These are phyloP conservation scores for Neolentinus lepideus DNA, from an alignment of 1,284 basidiomycete species.

Conservation along the genomic window DNA sequence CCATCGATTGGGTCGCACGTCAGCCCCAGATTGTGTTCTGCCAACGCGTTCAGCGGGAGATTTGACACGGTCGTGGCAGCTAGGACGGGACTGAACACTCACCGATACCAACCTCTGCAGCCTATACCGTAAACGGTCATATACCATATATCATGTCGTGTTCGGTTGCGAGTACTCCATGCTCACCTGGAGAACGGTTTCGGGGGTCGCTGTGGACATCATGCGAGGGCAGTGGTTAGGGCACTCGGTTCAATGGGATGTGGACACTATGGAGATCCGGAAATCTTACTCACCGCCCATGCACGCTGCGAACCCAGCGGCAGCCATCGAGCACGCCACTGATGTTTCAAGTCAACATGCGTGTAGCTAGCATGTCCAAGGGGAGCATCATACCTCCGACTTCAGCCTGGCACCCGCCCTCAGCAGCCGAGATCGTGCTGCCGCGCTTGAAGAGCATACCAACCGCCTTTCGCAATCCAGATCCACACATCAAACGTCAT, in stretches of 20 bases:
- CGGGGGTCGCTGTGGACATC: slow-evolving; percentile 69
- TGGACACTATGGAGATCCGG: background rate
- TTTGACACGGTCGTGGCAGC: no score
- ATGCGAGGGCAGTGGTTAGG: no score
- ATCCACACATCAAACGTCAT: no score
- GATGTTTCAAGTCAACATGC: background rate
- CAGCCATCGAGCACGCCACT: slow-evolving; percentile 91
- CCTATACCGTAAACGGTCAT: slow-evolving; percentile 36
- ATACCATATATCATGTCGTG: slow-evolving; percentile 3
- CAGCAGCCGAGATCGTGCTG: slow-evolving; percentile 93
- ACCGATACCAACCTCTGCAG: slow-evolving; percentile 94
- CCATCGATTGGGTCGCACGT: slow-evolving; percentile 94
- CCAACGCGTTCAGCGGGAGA: slow-evolving; percentile 1
- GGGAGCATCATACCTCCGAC: slow-evolving; percentile 55
- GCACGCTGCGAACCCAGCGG: slow-evolving; percentile 89
- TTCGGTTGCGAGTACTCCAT: background rate
- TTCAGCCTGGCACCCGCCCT: slow-evolving; percentile 86
- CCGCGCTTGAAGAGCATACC: slow-evolving; percentile 98
- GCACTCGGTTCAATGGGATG: no score
- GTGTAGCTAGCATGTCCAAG: background rate
- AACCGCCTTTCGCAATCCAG: slow-evolving; percentile 50
- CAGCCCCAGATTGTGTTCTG: slow-evolving; percentile 81
- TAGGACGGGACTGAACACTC: slow-evolving; percentile 18
- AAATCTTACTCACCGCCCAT: slow-evolving; percentile 83
- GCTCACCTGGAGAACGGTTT: slow-evolving; percentile 66